phyloP scores from a whole-genome alignment of 2,329 filamentous ascomycete species.

The Claviceps fusiformis region DNA sequence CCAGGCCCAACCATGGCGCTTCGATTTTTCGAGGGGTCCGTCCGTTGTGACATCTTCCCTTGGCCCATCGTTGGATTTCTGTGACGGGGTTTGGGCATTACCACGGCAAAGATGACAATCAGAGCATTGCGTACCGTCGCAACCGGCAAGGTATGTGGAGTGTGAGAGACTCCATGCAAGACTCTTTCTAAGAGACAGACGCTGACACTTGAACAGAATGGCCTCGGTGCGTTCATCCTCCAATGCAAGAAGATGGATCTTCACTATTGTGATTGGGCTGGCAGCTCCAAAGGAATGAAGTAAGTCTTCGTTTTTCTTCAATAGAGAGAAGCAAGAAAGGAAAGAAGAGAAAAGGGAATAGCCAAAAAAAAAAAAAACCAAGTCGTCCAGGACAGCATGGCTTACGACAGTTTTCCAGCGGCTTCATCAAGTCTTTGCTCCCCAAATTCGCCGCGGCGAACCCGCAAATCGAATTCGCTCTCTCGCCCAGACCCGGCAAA shows the following conservation, averaged over 20 bases:
- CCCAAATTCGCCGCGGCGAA: slow-evolving; percentile 66
- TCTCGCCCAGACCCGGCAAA: slow-evolving; percentile 78
- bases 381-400: background rate
- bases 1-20: background rate
- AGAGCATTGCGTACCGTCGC: slow-evolving; percentile 39
- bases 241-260: slow-evolving; percentile 95
- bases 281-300: slow-evolving; percentile 93
- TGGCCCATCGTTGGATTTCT: slow-evolving; percentile 11
- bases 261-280: slow-evolving; percentile 94
- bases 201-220: slow-evolving; percentile 51
- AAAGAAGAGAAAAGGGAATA: too few species aligned
- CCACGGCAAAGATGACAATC: slow-evolving; percentile 39
- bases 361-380: too few species aligned
- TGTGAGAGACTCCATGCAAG: background rate
- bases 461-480: slow-evolving; percentile 79
- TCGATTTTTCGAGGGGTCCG: slow-evolving; percentile 4
- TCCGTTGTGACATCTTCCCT: slow-evolving; percentile 8
- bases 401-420: slow-evolving; percentile 30
- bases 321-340: background rate
- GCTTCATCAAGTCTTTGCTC: slow-evolving; percentile 69
- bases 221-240: slow-evolving; percentile 89
- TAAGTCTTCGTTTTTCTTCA: slow-evolving; percentile 25
- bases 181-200: background rate
- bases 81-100: slow-evolving; percentile 15
- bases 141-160: slow-evolving; percentile 33